Evolutionary conservation across 345 rosid species (phyloP), one percentile per base, ranked within the genome.

Genomic region (Pelargonium nanum): DNA sequence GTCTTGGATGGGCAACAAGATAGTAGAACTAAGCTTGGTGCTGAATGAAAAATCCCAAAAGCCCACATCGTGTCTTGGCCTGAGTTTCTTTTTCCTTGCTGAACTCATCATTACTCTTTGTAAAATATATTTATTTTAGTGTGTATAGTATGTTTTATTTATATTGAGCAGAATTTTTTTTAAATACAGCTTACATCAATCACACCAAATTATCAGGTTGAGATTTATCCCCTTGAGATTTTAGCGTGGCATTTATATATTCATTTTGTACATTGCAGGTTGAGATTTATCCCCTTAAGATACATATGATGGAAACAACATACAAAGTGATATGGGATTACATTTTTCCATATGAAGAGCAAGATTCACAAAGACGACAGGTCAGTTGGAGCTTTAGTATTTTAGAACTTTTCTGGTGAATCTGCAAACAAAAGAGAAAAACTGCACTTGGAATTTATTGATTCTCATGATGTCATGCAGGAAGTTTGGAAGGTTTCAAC

Each of bases 281-380:
- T 9, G 16, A 40, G 0, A 89, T 93, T 69, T 93, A 89, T 61
- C 99, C 99, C 54, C 88, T 93, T 13, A 89, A 82, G 77, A 93
- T 93, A 62, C 90, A 89, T 75, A 81, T 93, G 96, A 89, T 94
- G 5, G 99, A 93, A 75, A 74, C 86, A n/a, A 89, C 89, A 96
- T 93, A 93, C 75, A 76, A 85, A 81, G 89, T 84, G 94, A 87
- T 93, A 94, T 93, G 97, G 97, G 90, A 74, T 58, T 93, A 93
- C 73, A 83, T 93, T 72, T 93, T 93, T 69, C 96, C 96, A 20
- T 94, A 84, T 75, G 99, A 93, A 77, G 97, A 89, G 58, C 99
- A 89, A 70, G 99, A 93, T 81, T 89, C 97, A 61, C 99, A 85
- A 70, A 77, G 96, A 57, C 82, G 99, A 62, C 97, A 89, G 96